phyloP scores from a whole-genome alignment of 1,284 basidiomycete genomes.

The Mycosarcoma maydis region DNA sequence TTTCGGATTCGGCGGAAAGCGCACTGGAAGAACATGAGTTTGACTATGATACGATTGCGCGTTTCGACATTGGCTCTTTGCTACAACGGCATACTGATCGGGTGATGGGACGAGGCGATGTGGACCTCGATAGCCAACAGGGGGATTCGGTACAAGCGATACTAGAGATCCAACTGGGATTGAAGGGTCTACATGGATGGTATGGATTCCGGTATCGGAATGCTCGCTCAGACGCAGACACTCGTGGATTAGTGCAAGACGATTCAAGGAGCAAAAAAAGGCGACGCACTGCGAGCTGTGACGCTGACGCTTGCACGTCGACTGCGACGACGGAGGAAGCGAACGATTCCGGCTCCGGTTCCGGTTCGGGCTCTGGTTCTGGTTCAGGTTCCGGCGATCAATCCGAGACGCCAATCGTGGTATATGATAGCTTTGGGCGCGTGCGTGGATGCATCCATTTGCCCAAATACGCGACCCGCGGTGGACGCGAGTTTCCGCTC shows the following conservation, averaged over 20 bases:
- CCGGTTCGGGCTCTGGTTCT: too few relatives aligned
- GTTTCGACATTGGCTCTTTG: not conserved
- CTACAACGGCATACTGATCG: not conserved
- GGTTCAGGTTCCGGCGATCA: too few relatives aligned
- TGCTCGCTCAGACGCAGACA: too few relatives aligned
- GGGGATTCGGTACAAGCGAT: conserved; percentile 10
- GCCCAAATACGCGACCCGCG: conserved; percentile 7
- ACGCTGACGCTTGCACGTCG: too few relatives aligned
- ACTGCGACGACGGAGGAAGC: too few relatives aligned
- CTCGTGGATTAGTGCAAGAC: too few relatives aligned
- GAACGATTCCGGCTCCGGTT: too few relatives aligned
- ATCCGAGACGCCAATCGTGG: conserved; percentile 10
- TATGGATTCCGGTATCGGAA: conserved; percentile 15
- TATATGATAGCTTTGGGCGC: conserved; percentile 37
- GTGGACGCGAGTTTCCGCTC: conserved; percentile 20
- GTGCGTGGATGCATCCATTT: conserved; percentile 8
- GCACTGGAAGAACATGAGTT: conserved; percentile 16
- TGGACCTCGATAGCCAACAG: not conserved
- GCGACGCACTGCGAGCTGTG: conserved; percentile 4
- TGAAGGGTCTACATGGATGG: conserved; percentile 23
- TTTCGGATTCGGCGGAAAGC: conserved; percentile 3
- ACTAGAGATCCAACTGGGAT: conserved; percentile 15
- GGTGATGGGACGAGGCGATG: not conserved
- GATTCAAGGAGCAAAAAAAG: conserved; percentile 6
- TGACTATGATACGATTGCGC: conserved; percentile 8